Conservation (phyloP, 2,329 filamentous ascomycete genomes). For the Fusarium miscanthi region DNA sequence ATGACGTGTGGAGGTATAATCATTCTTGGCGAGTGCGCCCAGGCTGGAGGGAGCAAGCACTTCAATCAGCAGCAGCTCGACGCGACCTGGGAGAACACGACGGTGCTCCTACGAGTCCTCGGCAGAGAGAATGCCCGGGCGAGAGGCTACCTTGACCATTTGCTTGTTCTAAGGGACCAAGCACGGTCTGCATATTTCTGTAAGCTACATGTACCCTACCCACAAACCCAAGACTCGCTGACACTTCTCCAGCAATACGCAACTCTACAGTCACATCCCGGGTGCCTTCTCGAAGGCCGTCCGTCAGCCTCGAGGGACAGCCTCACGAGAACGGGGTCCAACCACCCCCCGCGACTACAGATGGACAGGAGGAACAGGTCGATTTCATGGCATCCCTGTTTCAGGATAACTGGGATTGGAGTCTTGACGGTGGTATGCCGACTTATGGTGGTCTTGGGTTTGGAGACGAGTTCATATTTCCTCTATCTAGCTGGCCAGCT, state of each 20-base stretch:
- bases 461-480: background rate
- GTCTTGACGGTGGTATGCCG: background rate
- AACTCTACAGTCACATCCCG: background rate
- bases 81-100: slow-evolving; percentile 1
- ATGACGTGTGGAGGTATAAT: slow-evolving; percentile 7
- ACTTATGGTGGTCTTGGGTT: slow-evolving; percentile 2
- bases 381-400: background rate
- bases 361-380: background rate
- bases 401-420: slow-evolving; percentile 12
- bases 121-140: background rate
- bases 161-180: background rate
- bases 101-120: background rate
- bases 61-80: slow-evolving; percentile 1
- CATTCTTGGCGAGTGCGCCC: background rate
- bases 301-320: background rate
- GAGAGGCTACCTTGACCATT: background rate
- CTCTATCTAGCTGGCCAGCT: background rate
- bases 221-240: too few species aligned
- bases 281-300: background rate
- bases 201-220: background rate
- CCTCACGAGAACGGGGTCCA: background rate
- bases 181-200: background rate
- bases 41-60: background rate
- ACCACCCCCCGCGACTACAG: accelerated
- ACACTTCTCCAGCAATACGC: background rate